Base-by-base conservation (phyloP, 2,329 filamentous ascomycete genomes). In the Escovopsis sp. region DNA sequence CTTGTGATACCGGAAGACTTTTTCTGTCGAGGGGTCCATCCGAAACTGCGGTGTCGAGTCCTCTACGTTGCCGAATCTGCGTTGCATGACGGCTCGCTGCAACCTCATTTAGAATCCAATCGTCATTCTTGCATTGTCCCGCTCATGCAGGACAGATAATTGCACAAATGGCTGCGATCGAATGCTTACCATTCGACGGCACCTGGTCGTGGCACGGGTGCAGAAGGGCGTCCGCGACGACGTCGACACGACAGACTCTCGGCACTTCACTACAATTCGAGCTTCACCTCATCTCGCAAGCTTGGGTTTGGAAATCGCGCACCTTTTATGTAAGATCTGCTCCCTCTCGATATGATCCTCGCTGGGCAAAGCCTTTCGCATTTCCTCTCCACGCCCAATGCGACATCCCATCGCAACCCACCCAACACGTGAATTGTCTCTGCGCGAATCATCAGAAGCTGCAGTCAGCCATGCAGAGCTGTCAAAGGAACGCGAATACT, bases 251-350 rank as follows among this genome's bases (percentile, higher is more conserved):
- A 50, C 41, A 35, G 38, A 47, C 45, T 48, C 44, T 45, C 50
- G 46, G 52, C 37, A 37, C 35, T 25, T 46, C 39, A 31, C 41
- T 55, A 36, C 47, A 42, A 18, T 34, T 36, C 25, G 48, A 46
- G 35, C 34, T 55, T 42, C 45, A 46, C 39, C 44, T 57, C 34
- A 53, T 58, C 37, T 53, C 55, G 35, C 47, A 43, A 38, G 49
- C 54, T 19, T 58, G 55, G 55, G 41, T 55, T 29, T 40, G 34
- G 34, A 36, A 45, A 21, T 45, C 39, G 41, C 41, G 38, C 37
- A 36, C 43, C 43, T n/a, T 29, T 21, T 32, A 46, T 43, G 47
- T 50, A 25, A 25, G 21, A 33, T 26, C 32, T 35, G 29, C 33
- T n/a, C n/a, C 23, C 13, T 18, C 9, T 14, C n/a, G 33, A 14